phyloP scores from a whole-genome alignment of 306 rosid species.

The Oemleria cerasiformis region DNA sequence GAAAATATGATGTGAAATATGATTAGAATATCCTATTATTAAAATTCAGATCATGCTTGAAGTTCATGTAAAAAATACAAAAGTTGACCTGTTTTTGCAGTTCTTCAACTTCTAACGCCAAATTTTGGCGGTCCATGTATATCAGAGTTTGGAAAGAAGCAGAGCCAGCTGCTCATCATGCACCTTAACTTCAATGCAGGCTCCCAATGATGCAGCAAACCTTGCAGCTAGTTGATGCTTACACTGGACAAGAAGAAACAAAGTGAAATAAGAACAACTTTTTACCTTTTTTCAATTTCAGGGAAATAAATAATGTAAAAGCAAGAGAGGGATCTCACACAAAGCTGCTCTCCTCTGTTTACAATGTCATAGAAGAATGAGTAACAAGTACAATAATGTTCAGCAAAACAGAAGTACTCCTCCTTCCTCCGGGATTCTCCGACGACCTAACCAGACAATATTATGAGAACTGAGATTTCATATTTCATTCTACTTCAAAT shows the following conservation, averaged over 20 bases:
- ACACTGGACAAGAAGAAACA: conserved; percentile 44
- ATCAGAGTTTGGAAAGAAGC: conserved; percentile 54
- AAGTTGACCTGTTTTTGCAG: neutral
- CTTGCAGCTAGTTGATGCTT: conserved; percentile 91
- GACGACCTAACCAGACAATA: conserved; percentile 44
- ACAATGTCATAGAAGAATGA: conserved; percentile 88
- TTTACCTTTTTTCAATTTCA: neutral
- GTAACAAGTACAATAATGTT: conserved; percentile 72
- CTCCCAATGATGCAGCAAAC: conserved; percentile 72
- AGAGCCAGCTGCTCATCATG: conserved; percentile 73
- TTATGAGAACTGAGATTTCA: neutral
- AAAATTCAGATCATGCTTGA: neutral
- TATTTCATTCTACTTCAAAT: neutral
- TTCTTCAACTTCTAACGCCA: neutral
- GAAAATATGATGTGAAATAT: neutral
- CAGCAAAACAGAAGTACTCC: conserved; percentile 72
- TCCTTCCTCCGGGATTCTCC: conserved; percentile 89
- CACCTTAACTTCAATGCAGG: conserved; percentile 62
- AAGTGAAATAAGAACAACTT: neutral
- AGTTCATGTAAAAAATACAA: neutral
- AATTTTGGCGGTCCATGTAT: neutral
- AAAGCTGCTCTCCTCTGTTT: conserved; percentile 85
- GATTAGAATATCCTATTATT: neutral
- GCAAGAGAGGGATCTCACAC: conserved; percentile 48
- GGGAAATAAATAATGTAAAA: conserved; percentile 10